Evolutionary conservation across 148 eudicot genomes (phyloP).

Genomic region (Chenopodium quinoa): DNA sequence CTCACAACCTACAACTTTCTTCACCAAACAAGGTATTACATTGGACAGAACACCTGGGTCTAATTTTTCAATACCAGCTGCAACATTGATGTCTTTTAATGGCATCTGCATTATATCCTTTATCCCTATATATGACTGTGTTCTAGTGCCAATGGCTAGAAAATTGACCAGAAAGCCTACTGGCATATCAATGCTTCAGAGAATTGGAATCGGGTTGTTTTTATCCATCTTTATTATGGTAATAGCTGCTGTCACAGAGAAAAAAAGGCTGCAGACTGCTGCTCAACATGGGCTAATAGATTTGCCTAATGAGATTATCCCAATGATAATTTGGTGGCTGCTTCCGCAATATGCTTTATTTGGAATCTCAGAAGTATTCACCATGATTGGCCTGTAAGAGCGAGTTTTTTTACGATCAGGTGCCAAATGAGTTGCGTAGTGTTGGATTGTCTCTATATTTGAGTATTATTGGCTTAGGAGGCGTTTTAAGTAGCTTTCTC

Average conservation of each 20-base stretch:
- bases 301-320: slow-evolving; percentile 38
- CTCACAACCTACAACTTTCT: slow-evolving; percentile 52
- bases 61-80: slow-evolving; percentile 48
- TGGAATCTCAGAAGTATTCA: slow-evolving; percentile 43
- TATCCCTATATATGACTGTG: slow-evolving; percentile 56
- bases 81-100: slow-evolving; percentile 42
- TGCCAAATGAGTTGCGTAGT: slow-evolving; percentile 49
- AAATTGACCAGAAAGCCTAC: slow-evolving; percentile 39
- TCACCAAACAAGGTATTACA: slow-evolving; percentile 63
- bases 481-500: slow-evolving; percentile 51
- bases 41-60: slow-evolving; percentile 46
- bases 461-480: slow-evolving; percentile 56
- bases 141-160: slow-evolving; percentile 47
- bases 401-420: slow-evolving; percentile 62
- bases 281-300: slow-evolving; percentile 39
- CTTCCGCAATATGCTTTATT: slow-evolving; percentile 49
- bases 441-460: slow-evolving; percentile 52
- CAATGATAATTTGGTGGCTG: slow-evolving; percentile 64
- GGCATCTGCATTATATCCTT: slow-evolving; percentile 26
- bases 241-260: slow-evolving; percentile 44
- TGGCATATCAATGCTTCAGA: slow-evolving; percentile 64
- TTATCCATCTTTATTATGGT: slow-evolving; percentile 37
- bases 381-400: slow-evolving; percentile 54
- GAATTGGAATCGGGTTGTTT: slow-evolving; percentile 45
- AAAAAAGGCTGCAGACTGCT: slow-evolving; percentile 42